Conservation (phyloP, 768 basidiomycete genomes). For the Lactarius quietus region DNA sequence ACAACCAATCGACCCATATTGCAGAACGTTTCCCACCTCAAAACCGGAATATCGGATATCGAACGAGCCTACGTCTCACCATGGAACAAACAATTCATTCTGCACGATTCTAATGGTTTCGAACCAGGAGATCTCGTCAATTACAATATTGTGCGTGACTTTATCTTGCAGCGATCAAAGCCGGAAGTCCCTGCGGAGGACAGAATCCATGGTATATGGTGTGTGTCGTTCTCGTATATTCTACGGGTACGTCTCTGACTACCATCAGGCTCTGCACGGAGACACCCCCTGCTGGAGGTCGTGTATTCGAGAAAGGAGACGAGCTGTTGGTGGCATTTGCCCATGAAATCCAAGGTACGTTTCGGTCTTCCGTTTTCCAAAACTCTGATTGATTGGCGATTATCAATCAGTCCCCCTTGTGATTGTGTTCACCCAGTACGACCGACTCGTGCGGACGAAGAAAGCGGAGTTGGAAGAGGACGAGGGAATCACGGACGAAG, state of each 20-base stretch:
- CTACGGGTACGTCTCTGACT: neutral
- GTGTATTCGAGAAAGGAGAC: neutral
- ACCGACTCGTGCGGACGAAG: neutral
- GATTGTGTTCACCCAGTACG: neutral
- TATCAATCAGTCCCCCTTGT: neutral
- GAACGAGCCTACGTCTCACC: neutral
- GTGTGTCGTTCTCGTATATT: neutral
- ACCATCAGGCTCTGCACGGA: neutral
- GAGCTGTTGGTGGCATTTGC: neutral
- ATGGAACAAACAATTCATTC: neutral
- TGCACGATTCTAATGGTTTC: neutral
- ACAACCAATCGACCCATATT: neutral
- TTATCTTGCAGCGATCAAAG: neutral
- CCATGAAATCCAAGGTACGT: neutral
- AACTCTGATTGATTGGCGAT: neutral
- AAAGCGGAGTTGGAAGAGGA: neutral
- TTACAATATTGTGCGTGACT: neutral
- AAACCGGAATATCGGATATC: neutral
- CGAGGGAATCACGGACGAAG: neutral
- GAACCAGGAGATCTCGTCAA: neutral
- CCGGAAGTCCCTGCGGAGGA: neutral
- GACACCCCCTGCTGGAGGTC: neutral
- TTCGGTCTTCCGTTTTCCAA: neutral
- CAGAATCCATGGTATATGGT: neutral
- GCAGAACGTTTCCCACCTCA: neutral